Base-by-base conservation (phyloP, 1,284 basidiomycete species). In the Apiotrichum porosum region DNA sequence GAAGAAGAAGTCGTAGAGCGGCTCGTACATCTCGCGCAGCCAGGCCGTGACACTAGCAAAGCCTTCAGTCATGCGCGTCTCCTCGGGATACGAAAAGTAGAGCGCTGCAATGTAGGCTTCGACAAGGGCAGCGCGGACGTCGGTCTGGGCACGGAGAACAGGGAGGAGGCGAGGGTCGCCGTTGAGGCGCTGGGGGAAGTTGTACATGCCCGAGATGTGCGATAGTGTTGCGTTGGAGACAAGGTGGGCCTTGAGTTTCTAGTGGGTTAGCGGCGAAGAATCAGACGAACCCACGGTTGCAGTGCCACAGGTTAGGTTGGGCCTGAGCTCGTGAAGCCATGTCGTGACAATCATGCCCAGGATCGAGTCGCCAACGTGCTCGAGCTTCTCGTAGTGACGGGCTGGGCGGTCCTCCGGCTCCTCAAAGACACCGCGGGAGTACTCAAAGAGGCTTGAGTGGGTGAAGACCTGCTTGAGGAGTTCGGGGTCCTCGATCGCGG, bases 181-280 rank as follows among this genome's bases (percentile, higher is more conserved):
- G 19, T 49, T 54, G 22, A 71, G 57, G 10, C 61, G 52, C 38
- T 60, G 50, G 12, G 69, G 69, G 26, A 71, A 42, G 37, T 62
- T 61, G 58, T 70, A 71, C 39, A 69, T 49, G 2, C 62, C 62
- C 3, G 65, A 67, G 2, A 71, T 38, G 41, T 71, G 69, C 3
- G 68, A 65, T 9, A 71, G 54, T 6, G 69, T 71, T 6, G 62
- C 58, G 51, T 71, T 71, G 14, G 66, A 69, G 3, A 71, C 68
- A 14, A 71, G 52, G 50, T 66, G 63, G 3, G 68, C 60, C 51
- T 70, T 71, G 52, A 71, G 64, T 60, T 68, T 66, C 69, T 71
- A 28, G 3, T 24, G 31, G n/a, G 31, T 44, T 12, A 50, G 39
- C 19, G n/a, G 23, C n/a, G n/a, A n/a, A n/a, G n/a, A n/a, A n/a